phyloP scores from a whole-genome alignment of 257 asterid species.

The Echium plantagineum region DNA sequence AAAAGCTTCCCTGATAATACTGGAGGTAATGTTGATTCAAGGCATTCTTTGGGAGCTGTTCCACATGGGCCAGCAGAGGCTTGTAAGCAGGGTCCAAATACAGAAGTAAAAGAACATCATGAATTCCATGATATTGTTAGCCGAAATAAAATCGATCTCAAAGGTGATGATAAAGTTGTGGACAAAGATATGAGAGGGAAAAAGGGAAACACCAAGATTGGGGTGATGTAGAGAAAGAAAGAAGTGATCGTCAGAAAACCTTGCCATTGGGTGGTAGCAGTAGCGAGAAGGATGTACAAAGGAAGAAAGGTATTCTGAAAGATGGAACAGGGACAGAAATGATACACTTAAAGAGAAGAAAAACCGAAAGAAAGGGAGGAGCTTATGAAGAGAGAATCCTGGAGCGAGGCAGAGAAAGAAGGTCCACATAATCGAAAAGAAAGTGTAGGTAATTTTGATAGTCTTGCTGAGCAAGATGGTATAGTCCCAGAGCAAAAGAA shows the following conservation, averaged over 20 bases:
- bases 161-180: slow-evolving; percentile 70
- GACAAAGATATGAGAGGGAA: slow-evolving; percentile 84
- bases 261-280: slow-evolving; percentile 42
- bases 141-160: slow-evolving; percentile 66
- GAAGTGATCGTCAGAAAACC: slow-evolving; percentile 53
- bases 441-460: slow-evolving; percentile 38
- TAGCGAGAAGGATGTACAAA: slow-evolving; percentile 48
- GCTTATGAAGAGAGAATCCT: slow-evolving; percentile 52
- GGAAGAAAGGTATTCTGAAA: slow-evolving; percentile 74
- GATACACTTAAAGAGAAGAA: slow-evolving; percentile 59
- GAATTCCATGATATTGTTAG: slow-evolving; percentile 74
- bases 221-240: slow-evolving; percentile 87
- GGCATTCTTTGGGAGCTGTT: slow-evolving; percentile 45
- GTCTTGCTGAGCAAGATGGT: slow-evolving; percentile 43
- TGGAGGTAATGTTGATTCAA: slow-evolving; percentile 45
- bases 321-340: slow-evolving; percentile 66
- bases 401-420: slow-evolving; percentile 66
- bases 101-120: slow-evolving; percentile 40
- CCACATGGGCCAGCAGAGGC: slow-evolving; percentile 45
- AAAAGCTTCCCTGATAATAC: slow-evolving; percentile 52
- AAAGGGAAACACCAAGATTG: slow-evolving; percentile 81
- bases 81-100: slow-evolving; percentile 44
- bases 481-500: slow-evolving; percentile 43
- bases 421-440: slow-evolving; percentile 48
- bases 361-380: slow-evolving; percentile 61